Conservation (phyloP, 2,329 filamentous ascomycete genomes). For the Lithohypha guttulata region DNA sequence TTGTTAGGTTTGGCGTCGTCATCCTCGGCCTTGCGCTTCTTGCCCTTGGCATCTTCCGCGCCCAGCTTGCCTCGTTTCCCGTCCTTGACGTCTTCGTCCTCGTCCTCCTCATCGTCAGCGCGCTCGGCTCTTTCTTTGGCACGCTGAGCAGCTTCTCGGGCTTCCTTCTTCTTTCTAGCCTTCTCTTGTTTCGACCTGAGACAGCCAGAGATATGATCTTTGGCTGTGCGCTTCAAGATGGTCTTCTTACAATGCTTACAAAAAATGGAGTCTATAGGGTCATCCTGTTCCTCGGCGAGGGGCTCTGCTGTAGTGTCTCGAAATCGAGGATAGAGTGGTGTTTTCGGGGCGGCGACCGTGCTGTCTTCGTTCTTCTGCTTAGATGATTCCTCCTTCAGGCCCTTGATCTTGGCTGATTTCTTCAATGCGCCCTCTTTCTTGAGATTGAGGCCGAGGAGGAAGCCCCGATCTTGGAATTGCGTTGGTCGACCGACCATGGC, state of each 20-base stretch:
- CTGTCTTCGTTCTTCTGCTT: conserved; percentile 28
- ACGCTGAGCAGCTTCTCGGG: conserved; percentile 57
- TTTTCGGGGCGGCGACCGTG: conserved; percentile 14
- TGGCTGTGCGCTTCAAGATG: conserved; percentile 62
- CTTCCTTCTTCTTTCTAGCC: conserved; percentile 65
- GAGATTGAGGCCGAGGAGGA: conserved; percentile 34
- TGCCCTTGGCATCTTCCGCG: conserved; percentile 18
- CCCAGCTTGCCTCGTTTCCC: conserved; percentile 30
- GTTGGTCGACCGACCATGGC: not conserved
- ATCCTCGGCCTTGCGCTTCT: conserved; percentile 24
- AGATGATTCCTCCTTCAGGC: conserved; percentile 29
- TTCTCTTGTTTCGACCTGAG: conserved; percentile 76
- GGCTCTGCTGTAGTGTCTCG: conserved; percentile 23
- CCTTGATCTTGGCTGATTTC: conserved; percentile 35
- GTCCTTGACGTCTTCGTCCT: conserved; percentile 38
- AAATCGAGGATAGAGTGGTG: conserved; percentile 6
- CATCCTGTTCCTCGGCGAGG: conserved; percentile 57
- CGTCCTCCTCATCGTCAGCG: conserved; percentile 36
- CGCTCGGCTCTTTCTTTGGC: conserved; percentile 41
- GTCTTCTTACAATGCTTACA: conserved; percentile 95
- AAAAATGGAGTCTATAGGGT: conserved; percentile 64
- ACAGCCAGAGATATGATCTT: conserved; percentile 72
- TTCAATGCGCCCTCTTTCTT: conserved; percentile 30
- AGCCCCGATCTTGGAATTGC: conserved; percentile 1
- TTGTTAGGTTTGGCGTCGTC: conserved; percentile 60